Evolutionary conservation across 352 stramenopile genomes (phyloP).

Genomic region (Phytophthora aleatoria): DNA sequence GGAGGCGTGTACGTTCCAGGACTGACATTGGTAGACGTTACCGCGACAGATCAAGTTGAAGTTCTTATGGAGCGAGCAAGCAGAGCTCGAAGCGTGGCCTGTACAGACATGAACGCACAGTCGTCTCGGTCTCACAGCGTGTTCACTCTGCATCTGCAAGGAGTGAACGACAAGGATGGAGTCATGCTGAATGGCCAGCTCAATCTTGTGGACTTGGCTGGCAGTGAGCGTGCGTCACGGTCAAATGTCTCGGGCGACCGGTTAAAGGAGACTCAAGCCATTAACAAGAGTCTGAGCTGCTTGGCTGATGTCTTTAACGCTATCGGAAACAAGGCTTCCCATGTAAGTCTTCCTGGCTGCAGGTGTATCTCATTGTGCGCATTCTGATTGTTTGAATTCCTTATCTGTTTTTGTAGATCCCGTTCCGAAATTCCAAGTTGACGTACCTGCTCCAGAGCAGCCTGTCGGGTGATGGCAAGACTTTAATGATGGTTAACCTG

Average conservation of each 20-base stretch:
- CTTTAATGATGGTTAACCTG: slow-evolving; percentile 99
- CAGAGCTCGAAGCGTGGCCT: slow-evolving; percentile 71
- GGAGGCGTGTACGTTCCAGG: slow-evolving; percentile 70
- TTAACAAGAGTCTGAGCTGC: slow-evolving; percentile 99
- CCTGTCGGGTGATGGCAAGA: slow-evolving; percentile 98
- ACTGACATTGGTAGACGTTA: slow-evolving; percentile 60
- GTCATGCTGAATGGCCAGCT: slow-evolving; percentile 71
- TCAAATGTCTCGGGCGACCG: slow-evolving; percentile 91
- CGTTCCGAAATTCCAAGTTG: slow-evolving; percentile 98
- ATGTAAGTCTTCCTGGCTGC: slow-evolving; percentile 63
- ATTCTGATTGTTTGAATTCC: not conserved
- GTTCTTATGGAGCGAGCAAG: slow-evolving; percentile 79
- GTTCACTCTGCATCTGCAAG: slow-evolving; percentile 79
- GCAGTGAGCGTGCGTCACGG: slow-evolving; percentile 75
- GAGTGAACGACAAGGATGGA: slow-evolving; percentile 82
- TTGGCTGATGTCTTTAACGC: slow-evolving; percentile 98
- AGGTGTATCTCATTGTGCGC: not conserved
- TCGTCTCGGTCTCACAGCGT: slow-evolving; percentile 84
- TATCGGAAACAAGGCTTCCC: slow-evolving; percentile 95
- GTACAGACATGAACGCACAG: slow-evolving; percentile 94
- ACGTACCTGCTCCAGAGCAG: slow-evolving; percentile 98
- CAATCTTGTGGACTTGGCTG: slow-evolving; percentile 84
- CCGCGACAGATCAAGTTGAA: slow-evolving; percentile 65
- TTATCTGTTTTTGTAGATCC: slow-evolving; percentile 59
- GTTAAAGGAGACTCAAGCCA: slow-evolving; percentile 97